phyloP scores from a whole-genome alignment of 257 asterid species.

The Sherardia arvensis region DNA sequence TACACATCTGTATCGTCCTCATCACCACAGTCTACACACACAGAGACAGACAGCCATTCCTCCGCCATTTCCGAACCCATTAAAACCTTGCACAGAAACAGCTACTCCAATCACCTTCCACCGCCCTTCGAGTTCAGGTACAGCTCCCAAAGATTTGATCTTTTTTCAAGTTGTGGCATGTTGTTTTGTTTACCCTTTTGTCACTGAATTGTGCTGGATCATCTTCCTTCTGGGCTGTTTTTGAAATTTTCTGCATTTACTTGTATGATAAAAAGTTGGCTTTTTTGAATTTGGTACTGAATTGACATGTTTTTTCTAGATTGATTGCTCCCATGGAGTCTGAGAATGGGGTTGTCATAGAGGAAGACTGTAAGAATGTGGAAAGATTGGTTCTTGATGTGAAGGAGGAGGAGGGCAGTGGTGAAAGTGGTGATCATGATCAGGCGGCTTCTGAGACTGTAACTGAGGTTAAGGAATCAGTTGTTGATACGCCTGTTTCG shows the following conservation, averaged over 20 bases:
- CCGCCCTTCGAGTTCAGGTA: constrained; percentile 7
- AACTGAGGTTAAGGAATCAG: constrained; percentile 20
- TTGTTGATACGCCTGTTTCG: constrained; percentile 15
- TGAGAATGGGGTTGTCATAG: constrained; percentile 37
- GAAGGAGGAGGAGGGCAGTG: constrained; percentile 25
- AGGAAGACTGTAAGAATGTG: constrained; percentile 39
- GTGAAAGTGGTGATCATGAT: constrained; percentile 17
- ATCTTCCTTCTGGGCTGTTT: constrained; percentile 6
- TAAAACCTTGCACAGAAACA: constrained; percentile 4
- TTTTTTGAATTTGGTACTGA: not conserved
- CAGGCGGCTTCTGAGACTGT: constrained; percentile 21
- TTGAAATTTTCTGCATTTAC: not conserved
- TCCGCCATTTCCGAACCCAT: not conserved
- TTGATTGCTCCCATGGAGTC: constrained; percentile 35
- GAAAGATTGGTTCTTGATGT: constrained; percentile 26
- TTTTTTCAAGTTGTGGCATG: not conserved
- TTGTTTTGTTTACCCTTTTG: constrained; percentile 1
- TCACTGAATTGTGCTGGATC: constrained; percentile 20
- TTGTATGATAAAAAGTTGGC: not conserved
- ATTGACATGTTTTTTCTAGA: not conserved
- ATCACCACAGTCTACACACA: constrained; percentile 1
- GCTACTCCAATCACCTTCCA: not conserved
- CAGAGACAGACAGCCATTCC: not conserved
- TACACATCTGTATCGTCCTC: constrained; percentile 4
- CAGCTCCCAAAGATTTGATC: not conserved